Conservation (phyloP, 2,329 filamentous ascomycete genomes). For the Fusarium graminum region DNA sequence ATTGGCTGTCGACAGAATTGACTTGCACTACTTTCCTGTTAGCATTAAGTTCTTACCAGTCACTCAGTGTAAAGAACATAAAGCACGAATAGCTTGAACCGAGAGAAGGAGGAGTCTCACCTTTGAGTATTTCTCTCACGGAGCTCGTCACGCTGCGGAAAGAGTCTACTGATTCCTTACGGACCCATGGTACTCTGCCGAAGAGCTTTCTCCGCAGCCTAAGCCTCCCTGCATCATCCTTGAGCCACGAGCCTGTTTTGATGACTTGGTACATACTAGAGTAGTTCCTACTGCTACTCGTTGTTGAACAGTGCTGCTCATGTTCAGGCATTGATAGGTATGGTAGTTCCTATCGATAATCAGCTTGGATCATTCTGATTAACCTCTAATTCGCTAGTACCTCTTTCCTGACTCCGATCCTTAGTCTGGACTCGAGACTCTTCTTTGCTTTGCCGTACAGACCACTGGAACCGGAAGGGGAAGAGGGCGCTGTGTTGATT, state of each 20-base stretch:
- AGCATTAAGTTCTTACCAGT: background rate
- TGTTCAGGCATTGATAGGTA: slow-evolving; percentile 39
- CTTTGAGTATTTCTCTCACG: slow-evolving; percentile 56
- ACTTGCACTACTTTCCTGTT: slow-evolving; percentile 23
- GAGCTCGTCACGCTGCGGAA: slow-evolving; percentile 58
- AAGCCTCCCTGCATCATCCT: slow-evolving; percentile 49
- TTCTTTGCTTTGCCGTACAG: slow-evolving; percentile 44
- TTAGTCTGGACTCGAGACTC: slow-evolving; percentile 45
- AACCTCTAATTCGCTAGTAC: background rate
- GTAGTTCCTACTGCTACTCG: slow-evolving; percentile 34
- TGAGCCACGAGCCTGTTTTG: slow-evolving; percentile 50
- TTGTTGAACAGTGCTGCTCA: slow-evolving; percentile 11
- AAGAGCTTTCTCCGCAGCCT: slow-evolving; percentile 56
- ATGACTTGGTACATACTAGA: slow-evolving; percentile 36
- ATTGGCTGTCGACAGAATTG: slow-evolving; percentile 43
- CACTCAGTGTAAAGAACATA: slow-evolving; percentile 1
- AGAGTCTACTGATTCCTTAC: slow-evolving; percentile 56
- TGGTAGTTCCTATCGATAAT: slow-evolving; percentile 20
- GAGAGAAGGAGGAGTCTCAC: slow-evolving; percentile 52
- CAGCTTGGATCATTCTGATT: background rate
- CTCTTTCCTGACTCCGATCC: slow-evolving; percentile 28
- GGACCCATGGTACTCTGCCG: slow-evolving; percentile 57
- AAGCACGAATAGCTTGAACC: slow-evolving; percentile 32
- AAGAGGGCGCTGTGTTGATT: slow-evolving; percentile 1
- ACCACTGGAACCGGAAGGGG: slow-evolving; percentile 4